Evolutionary conservation across 768 basidiomycete genomes (phyloP).

Genomic region (Arthromyces matolae): DNA sequence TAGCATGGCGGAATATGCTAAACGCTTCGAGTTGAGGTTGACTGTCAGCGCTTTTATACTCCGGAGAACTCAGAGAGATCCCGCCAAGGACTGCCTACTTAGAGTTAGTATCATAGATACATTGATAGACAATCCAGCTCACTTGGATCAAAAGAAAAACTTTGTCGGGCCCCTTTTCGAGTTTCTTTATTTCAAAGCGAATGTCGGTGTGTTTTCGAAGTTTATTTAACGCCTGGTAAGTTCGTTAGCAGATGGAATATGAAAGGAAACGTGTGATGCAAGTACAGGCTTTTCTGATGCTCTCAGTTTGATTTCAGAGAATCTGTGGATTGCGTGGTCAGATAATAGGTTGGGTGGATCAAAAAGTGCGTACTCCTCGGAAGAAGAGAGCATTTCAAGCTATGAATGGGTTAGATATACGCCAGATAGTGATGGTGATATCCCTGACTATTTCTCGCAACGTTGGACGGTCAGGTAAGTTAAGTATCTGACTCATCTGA

Average conservation of each 20-base stretch:
- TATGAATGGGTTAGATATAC: conserved; percentile 21
- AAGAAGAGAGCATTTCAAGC: conserved; percentile 61
- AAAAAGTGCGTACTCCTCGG: conserved; percentile 64
- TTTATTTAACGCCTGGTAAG: conserved; percentile 53
- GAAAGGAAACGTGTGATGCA: neutral
- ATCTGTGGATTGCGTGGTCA: conserved; percentile 35
- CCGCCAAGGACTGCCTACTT: conserved; percentile 67
- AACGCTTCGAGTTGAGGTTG: conserved; percentile 70
- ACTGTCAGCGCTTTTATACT: conserved; percentile 69
- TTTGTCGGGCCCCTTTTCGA: conserved; percentile 73
- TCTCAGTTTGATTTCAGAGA: conserved; percentile 66
- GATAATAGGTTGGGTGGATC: neutral
- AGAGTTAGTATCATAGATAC: neutral
- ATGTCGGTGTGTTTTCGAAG: conserved; percentile 73
- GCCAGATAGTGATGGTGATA: neutral
- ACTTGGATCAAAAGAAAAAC: conserved; percentile 80
- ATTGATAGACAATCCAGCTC: conserved; percentile 2
- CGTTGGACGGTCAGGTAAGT: conserved; percentile 49
- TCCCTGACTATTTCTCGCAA: conserved; percentile 67
- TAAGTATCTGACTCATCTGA: conserved; percentile 68
- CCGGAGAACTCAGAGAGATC: conserved; percentile 61
- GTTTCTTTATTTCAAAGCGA: conserved; percentile 68
- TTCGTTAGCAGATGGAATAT: neutral
- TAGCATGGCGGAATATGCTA: conserved; percentile 69
- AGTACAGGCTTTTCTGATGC: conserved; percentile 70